Base-by-base conservation (phyloP, 305 asterid genomes). In the Fraxinus nigra region DNA sequence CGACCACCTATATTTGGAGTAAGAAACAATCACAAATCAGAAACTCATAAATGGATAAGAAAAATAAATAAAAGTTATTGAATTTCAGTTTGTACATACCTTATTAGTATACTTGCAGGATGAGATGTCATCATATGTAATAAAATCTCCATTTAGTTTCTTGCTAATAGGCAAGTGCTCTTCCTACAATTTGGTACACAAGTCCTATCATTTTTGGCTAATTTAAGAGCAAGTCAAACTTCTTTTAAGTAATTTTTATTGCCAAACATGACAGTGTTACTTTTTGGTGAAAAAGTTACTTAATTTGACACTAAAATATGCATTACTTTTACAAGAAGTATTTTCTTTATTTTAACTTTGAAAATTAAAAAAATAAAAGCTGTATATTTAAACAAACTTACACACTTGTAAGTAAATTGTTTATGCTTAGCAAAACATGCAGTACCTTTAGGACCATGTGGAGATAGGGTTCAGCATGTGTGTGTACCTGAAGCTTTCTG, bases 1-100 rank as follows among this genome's bases (percentile, higher is more conserved):
- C 95, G 75, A 91, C 90, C 86, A 91, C 93, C 92, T 88, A 75
- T 73, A 33, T 75, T 3, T 54, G 46, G n/a, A 63, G 28, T 32
- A 33, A 30, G 16, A 32, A 75, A 78, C 61, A 48, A 61, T 34
- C 9, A 26, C 5, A 1, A 43, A 16, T 40, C 34, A 18, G 24
- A 59, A 48, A 14, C 80, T 3, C 16, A 1, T 0, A 9, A 38
- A 38, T 38, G 76, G 46, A 10, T 34, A 5, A 32, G 70, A 2
- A 46, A 46, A 46, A 46, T 11, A 46, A 13, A 13, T 10, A 10
- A 13, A 2, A 46, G 51, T 61, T 1, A 1, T 48, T 78, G 37
- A 61, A 20, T 18, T 61, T 61, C 13, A 61, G 37, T 35, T 20
- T 13, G 32, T 38, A 18, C 51, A 35, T 82, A 91, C 92, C 89